Percentiles rank a stretch among this genome's conserved stretches.
phyloP scores from a whole-genome alignment of 768 basidiomycete genomes.

The Gautieria morchelliformis region DNA sequence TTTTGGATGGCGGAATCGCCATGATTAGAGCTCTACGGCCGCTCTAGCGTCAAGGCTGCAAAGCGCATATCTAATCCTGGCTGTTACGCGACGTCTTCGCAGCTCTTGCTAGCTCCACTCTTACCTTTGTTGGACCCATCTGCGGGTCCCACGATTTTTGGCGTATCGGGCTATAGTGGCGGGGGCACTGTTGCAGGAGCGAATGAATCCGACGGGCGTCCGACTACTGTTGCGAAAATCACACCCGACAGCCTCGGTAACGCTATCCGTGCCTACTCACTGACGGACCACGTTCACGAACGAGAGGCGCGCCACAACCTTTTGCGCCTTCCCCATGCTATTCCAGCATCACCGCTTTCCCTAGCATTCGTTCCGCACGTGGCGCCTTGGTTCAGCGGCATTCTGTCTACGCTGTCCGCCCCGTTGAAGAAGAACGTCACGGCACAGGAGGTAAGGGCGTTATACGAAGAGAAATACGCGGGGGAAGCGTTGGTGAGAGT shows the following conservation, averaged over 20 bases:
- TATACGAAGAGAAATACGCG: conserved; percentile 73
- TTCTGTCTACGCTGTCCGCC: conserved; percentile 77
- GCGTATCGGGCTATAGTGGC: conserved; percentile 89
- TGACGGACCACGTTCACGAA: conserved; percentile 99
- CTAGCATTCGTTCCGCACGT: conserved; percentile 84
- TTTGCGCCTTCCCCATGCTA: conserved; percentile 33
- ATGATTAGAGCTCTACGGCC: conserved; percentile 75
- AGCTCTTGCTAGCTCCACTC: conserved; percentile 86
- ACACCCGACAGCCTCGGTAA: conserved; percentile 63
- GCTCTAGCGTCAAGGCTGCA: conserved; percentile 53
- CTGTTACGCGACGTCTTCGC: conserved; percentile 90
- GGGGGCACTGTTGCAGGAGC: conserved; percentile 76
- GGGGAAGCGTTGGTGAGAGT: conserved; percentile 66
- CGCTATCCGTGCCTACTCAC: conserved; percentile 73
- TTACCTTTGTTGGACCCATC: conserved; percentile 53
- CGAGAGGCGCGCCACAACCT: conserved; percentile 88
- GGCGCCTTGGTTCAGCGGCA: conserved; percentile 94
- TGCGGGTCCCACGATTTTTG: conserved; percentile 73
- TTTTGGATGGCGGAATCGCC: conserved; percentile 10
- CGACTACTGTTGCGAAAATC: conserved; percentile 74
- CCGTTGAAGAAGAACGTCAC: conserved; percentile 60
- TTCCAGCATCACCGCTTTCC: conserved; percentile 26
- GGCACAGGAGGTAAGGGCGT: conserved; percentile 58
- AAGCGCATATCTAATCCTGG: conserved; percentile 95
- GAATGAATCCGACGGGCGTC: conserved; percentile 56